phyloP scores from a whole-genome alignment of 768 basidiomycete genomes.

The Crucibulum laeve region DNA sequence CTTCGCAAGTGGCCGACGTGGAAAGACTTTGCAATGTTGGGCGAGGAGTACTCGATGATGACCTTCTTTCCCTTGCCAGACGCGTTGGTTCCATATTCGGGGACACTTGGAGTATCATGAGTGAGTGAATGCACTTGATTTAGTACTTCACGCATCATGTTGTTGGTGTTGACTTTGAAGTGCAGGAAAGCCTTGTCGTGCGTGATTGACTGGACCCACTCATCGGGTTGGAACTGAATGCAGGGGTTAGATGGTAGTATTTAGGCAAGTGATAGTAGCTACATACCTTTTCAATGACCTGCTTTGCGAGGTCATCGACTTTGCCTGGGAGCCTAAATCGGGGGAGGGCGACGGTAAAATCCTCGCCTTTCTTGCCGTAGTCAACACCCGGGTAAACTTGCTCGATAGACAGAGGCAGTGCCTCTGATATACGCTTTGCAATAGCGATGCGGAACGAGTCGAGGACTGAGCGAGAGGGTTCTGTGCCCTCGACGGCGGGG shows the following conservation, averaged over 20 bases:
- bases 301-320: slow-evolving; percentile 69
- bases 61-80: slow-evolving; percentile 78
- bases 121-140: slow-evolving; percentile 73
- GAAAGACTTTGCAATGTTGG: slow-evolving; percentile 98
- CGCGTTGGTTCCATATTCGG: slow-evolving; percentile 75
- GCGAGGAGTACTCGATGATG: slow-evolving; percentile 90
- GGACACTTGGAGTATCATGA: slow-evolving; percentile 46
- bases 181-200: slow-evolving; percentile 80
- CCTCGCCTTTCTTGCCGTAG: slow-evolving; percentile 89
- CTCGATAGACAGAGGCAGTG: slow-evolving; percentile 65
- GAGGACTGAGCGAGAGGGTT: slow-evolving; percentile 62
- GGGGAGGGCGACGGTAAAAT: slow-evolving; percentile 90
- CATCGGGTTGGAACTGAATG: slow-evolving; percentile 77
- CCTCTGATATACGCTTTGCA: slow-evolving; percentile 65
- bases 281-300: slow-evolving; percentile 71
- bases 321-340: slow-evolving; percentile 85
- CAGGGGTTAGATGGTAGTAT: background rate
- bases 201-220: slow-evolving; percentile 66
- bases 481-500: slow-evolving; percentile 36
- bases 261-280: slow-evolving; percentile 3
- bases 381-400: slow-evolving; percentile 84
- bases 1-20: slow-evolving; percentile 95
- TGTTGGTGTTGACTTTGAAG: slow-evolving; percentile 66
- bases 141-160: slow-evolving; percentile 63
- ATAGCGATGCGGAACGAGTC: slow-evolving; percentile 83